Conservation (phyloP, 352 stramenopile species). For the Lagenidium sp. region DNA sequence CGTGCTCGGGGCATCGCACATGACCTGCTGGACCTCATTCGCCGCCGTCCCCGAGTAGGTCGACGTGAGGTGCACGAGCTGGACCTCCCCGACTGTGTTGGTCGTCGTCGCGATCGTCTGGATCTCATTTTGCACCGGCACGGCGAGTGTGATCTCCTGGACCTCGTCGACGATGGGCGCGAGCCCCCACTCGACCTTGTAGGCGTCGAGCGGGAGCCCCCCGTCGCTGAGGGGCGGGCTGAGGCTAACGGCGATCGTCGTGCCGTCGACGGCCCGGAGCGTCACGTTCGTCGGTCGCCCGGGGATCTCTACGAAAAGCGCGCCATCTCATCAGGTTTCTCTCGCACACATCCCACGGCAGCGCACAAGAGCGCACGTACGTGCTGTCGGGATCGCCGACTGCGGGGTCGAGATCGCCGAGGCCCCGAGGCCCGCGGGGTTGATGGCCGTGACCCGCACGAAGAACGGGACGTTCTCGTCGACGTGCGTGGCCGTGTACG, state of each 20-base stretch:
- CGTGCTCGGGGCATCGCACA: constrained; percentile 82
- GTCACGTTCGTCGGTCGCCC: constrained; percentile 55
- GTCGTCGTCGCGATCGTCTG: constrained; percentile 71
- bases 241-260: constrained; percentile 77
- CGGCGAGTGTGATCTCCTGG: constrained; percentile 47
- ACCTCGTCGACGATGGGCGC: constrained; percentile 78
- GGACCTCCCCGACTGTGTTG: constrained; percentile 68
- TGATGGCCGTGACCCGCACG: constrained; percentile 90
- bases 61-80: constrained; percentile 84
- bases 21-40: constrained; percentile 86
- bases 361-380: too few relatives aligned
- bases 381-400: constrained; percentile 79
- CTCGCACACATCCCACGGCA: too few relatives aligned
- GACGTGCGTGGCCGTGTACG: constrained; percentile 71
- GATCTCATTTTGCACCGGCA: constrained; percentile 63
- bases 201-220: constrained; percentile 80
- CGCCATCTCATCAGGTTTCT: too few relatives aligned
- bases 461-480: constrained; percentile 94
- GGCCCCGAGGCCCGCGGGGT: constrained; percentile 69
- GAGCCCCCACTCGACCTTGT: constrained; percentile 86
- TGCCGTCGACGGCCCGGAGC: constrained; percentile 81
- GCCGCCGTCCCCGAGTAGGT: constrained; percentile 41
- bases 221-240: constrained; percentile 76
- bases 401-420: constrained; percentile 68
- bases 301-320: constrained; percentile 42